Evolutionary conservation across 352 stramenopile species (phyloP).

Genomic region (Phytophthora tentaculata): DNA sequence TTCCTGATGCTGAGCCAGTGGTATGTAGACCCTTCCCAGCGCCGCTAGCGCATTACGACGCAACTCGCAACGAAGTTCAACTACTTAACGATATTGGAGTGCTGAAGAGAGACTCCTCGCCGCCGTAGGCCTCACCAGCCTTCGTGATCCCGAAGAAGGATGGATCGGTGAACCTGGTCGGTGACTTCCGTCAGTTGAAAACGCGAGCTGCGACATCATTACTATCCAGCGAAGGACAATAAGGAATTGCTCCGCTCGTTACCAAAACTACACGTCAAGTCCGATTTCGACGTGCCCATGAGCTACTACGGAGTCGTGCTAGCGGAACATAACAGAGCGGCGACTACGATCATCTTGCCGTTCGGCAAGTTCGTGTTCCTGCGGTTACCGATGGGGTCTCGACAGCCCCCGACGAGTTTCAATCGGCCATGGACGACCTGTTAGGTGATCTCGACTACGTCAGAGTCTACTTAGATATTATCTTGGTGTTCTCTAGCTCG

Average conservation of each 20-base stretch:
- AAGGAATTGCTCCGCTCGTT: too few species aligned
- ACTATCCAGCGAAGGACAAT: too few species aligned
- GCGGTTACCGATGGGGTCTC: constrained; percentile 3
- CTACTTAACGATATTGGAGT: too few species aligned
- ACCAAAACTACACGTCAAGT: too few species aligned
- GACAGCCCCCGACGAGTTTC: neutral
- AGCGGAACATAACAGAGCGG: neutral
- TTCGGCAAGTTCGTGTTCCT: constrained; percentile 8
- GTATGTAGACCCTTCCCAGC: too few species aligned
- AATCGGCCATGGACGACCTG: constrained; percentile 2
- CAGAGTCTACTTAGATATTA: constrained; percentile 1
- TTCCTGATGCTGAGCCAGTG: too few species aligned
- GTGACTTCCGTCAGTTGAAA: constrained; percentile 3
- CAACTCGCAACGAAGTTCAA: too few species aligned
- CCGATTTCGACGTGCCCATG: too few species aligned
- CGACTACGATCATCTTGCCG: neutral
- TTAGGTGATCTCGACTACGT: constrained; percentile 2
- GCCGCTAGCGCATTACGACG: too few species aligned
- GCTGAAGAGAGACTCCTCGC: too few species aligned
- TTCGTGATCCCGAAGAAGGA: constrained; percentile 18
- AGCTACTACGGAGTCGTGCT: too few species aligned
- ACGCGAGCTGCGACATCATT: neutral
- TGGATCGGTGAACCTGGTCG: neutral
- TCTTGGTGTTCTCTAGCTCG: neutral
- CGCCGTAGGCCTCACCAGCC: too few species aligned